phyloP scores from a whole-genome alignment of 345 rosid species.

The rapeseed (Brassica napus) region Da-Ae NC_063437.1:10667001-10667500 shows the following conservation, averaged over 20 bases:
- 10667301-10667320: neutral
- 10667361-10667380: conserved; percentile 59
- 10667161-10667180: conserved; percentile 40
- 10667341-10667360: conserved; percentile 74
- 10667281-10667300: conserved; percentile 21
- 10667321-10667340: neutral
- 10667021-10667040: conserved; percentile 35
- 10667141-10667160: neutral
- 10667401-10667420: conserved; percentile 57
- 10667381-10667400: conserved; percentile 56
- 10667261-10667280: conserved; percentile 50
- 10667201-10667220: conserved; percentile 44
- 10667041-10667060: conserved; percentile 32
- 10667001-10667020: conserved; percentile 35
- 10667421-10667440: conserved; percentile 56
- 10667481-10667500: conserved; percentile 54
- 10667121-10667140: neutral
- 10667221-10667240: conserved; percentile 43
- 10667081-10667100: conserved; percentile 45
- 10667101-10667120: conserved; percentile 2
- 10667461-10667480: conserved; percentile 44
- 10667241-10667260: conserved; percentile 47
- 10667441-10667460: conserved; percentile 57
- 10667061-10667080: conserved; percentile 33
- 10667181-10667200: conserved; percentile 40